phyloP scores from a whole-genome alignment of 495 filamentous ascomycete species.

The Entonaema liquescens region DNA sequence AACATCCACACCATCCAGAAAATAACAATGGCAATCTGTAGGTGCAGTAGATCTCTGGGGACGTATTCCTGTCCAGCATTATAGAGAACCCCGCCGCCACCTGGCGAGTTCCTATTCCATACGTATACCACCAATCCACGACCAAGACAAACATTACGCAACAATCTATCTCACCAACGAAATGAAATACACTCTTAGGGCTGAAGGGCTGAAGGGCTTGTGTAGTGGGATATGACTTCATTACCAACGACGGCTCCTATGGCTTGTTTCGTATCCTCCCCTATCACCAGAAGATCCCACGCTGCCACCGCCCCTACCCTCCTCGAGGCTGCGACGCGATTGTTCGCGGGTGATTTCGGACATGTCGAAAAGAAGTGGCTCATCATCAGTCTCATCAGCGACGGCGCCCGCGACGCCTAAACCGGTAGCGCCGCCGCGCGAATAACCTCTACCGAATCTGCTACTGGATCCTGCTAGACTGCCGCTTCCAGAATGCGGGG shows the following conservation, averaged over 20 bases:
- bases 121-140: conserved; percentile 8
- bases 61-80: conserved; percentile 11
- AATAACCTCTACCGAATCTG: conserved; percentile 62
- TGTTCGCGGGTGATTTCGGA: conserved; percentile 74
- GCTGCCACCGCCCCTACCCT: conserved; percentile 63
- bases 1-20: conserved; percentile 28
- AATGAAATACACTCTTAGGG: conserved; percentile 5
- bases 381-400: conserved; percentile 70
- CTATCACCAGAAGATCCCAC: conserved; percentile 44
- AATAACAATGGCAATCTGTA: conserved; percentile 38
- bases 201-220: not conserved
- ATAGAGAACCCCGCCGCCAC: not conserved
- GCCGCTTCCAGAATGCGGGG: conserved; percentile 48
- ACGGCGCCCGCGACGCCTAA: conserved; percentile 56
- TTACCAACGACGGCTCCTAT: conserved; percentile 47
- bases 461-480: conserved; percentile 61
- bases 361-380: conserved; percentile 87
- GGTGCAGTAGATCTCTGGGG: conserved; percentile 30
- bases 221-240: not conserved
- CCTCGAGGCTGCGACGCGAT: conserved; percentile 77
- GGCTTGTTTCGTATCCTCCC: conserved; percentile 46
- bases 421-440: conserved; percentile 56
- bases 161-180: conserved; percentile 20
- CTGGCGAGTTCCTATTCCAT: conserved; percentile 8
- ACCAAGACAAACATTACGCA: conserved; percentile 15